A percentile compares a stretch with the other conserved stretches of the same genome.
These are phyloP conservation scores for Aspergillus tubingensis DNA, from an alignment of 2,329 filamentous ascomycete genomes.

Conservation along the genomic window DNA sequence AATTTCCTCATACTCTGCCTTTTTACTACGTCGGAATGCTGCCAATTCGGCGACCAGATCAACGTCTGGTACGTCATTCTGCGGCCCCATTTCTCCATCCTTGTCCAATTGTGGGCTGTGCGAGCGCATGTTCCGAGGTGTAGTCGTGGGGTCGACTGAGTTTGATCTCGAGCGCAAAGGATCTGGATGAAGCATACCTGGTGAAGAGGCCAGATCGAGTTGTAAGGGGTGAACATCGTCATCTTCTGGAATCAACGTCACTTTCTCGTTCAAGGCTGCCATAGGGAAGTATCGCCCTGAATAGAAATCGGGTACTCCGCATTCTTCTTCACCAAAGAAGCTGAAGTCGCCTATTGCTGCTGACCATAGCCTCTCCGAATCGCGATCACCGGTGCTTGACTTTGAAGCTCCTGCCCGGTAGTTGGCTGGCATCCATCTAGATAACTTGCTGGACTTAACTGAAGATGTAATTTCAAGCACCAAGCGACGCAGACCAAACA, in stretches of 20 bases:
- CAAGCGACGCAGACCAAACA: constrained; percentile 59
- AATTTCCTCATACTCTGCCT: constrained; percentile 49
- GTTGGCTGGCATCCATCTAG: constrained; percentile 44
- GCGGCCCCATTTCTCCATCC: constrained; percentile 1
- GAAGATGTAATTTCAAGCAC: constrained; percentile 56
- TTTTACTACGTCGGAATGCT: constrained; percentile 56
- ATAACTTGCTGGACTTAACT: constrained; percentile 20
- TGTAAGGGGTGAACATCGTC: constrained; percentile 22
- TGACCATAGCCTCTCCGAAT: constrained; percentile 62
- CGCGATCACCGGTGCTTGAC: constrained; percentile 60
- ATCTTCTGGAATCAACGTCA: constrained; percentile 42
- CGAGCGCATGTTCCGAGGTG: neutral
- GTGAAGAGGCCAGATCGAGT: constrained; percentile 14
- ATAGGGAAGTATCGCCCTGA: constrained; percentile 49
- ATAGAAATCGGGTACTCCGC: constrained; percentile 51
- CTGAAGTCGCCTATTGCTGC: constrained; percentile 62
- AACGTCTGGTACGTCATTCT: constrained; percentile 27
- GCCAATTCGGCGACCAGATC: constrained; percentile 59
- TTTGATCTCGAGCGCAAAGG: neutral
- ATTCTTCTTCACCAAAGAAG: constrained; percentile 62
- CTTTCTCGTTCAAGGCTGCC: constrained; percentile 46
- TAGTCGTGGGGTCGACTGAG: neutral
- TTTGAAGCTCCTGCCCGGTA: constrained; percentile 51
- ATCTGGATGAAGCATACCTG: constrained; percentile 15
- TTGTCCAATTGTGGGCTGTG: neutral